phyloP scores from a whole-genome alignment of 805 yeast genomes.

The Diddensiella transvaalensis region DNA sequence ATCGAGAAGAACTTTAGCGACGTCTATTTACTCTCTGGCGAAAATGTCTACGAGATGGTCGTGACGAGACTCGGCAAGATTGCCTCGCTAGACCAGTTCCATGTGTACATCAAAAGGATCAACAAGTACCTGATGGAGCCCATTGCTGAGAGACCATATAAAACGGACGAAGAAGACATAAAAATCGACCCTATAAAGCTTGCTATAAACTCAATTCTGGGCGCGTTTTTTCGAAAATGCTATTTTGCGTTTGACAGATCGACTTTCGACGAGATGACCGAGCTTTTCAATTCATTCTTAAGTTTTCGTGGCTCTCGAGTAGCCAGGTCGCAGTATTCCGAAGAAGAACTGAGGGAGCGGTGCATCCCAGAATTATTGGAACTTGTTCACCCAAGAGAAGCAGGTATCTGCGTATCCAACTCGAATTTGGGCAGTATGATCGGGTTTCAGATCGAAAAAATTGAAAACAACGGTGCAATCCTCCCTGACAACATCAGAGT shows the following conservation, averaged over 20 bases:
- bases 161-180: neutral
- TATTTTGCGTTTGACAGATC: slow-evolving; percentile 35
- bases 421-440: slow-evolving; percentile 35
- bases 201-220: slow-evolving; percentile 19
- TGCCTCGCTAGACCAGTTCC: slow-evolving; percentile 17
- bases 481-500: slow-evolving; percentile 39
- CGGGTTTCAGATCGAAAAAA: slow-evolving; percentile 45
- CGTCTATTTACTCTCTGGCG: slow-evolving; percentile 1
- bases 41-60: slow-evolving; percentile 5
- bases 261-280: slow-evolving; percentile 42
- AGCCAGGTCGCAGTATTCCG: neutral
- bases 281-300: slow-evolving; percentile 39
- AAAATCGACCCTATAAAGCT: slow-evolving; percentile 2
- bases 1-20: slow-evolving; percentile 2
- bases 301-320: slow-evolving; percentile 29
- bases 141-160: neutral
- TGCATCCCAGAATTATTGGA: neutral
- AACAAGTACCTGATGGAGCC: slow-evolving; percentile 17
- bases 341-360: slow-evolving; percentile 3
- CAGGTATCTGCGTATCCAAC: slow-evolving; percentile 7
- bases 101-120: slow-evolving; percentile 15
- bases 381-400: neutral
- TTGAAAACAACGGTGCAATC: slow-evolving; percentile 46
- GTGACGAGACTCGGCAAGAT: slow-evolving; percentile 15
- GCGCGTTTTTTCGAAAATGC: slow-evolving; percentile 24